Base-by-base conservation (phyloP, 208 protist genomes). In the Crithidia acanthocephali region DNA sequence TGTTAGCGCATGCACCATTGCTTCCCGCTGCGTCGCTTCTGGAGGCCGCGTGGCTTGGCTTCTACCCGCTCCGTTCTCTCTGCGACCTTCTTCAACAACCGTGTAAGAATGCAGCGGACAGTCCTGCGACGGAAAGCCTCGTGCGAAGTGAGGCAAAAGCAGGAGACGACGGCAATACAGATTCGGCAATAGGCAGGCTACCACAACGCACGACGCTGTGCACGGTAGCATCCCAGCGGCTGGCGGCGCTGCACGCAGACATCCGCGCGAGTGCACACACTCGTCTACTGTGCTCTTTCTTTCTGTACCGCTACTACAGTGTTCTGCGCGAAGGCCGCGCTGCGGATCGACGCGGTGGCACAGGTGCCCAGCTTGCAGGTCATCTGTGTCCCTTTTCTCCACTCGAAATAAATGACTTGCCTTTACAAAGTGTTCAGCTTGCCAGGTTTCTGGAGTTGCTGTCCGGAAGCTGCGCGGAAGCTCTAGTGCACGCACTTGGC, bases 1-100 rank as follows among this genome's bases (percentile, higher is more conserved):
- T 77, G 11, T 20, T 1, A 3, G 27, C 18, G 1, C 63, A 77
- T 44, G 50, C 28, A 23, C 2, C 40, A 2, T 25, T 8, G 18
- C 47, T 77, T 20, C 64, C 72, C 1, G 72, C 72, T 3, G 27
- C 23, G 16, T 62, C 72, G 22, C 25, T 77, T 16, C 2, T 77
- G 25, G 72, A 77, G 63, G 72, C 72, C 2, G 60, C 40, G 64
- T 77, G 63, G 72, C 72, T 77, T 22, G 45, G 72, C 32, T 51
- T 77, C 18, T 47, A 44, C 20, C 37, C 72, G 9, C 37, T 77
- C 20, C 61, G 56, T n/a, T 18, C 6, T 35, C 30, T 66, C 1
- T 28, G 47, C 28, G 32, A 53, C 2, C n/a, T 15, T 3, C 33
- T 66, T 11, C 22, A 37, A 8, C 25, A 15, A 48, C 42, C 52